Base-by-base conservation (phyloP, 2,329 filamentous ascomycete species). In the Claviceps cyperi region DNA sequence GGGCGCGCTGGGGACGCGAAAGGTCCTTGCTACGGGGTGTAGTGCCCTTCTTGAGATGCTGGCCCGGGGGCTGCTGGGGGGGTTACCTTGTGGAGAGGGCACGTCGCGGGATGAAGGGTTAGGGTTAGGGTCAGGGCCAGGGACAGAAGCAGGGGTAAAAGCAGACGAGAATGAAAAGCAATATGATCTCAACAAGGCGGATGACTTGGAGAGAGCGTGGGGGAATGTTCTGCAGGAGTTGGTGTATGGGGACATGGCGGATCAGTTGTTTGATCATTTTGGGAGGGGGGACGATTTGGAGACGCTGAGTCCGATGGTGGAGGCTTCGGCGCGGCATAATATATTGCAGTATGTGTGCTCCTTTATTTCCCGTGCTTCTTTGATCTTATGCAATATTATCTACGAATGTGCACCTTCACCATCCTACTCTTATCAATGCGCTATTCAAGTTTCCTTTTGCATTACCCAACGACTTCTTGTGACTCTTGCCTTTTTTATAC, bases 21-120 rank as follows among this genome's bases (percentile, higher is more conserved):
- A 88, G 67, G 85, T 83, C 19, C 66, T 91, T 46, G 78, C 85
- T 0, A 87, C 86, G 6, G 84, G 82, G 0, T 74, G 81, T 9
- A 83, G 83, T 37, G 77, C 79, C 6, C 64, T 90, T 51, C 71
- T 86, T 49, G 86, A 89, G 65, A 80, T 81, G 59, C 68, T 85
- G 13, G 79, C 78, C 0, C 69, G 84, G 53, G 86, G 82, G 6
- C 70, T 77, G 36, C 65, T 88, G 14, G 83, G 78, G 0, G 84
- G 84, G 0, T 17, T 32, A 11, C 28, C 28, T 32, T 9, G 28
- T 32, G 28, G 2, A 4, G 35, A 8, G 13, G 40, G 21, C 19
- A 14, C 5, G 40, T 5, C 9, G 21, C 11, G 8, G 40, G 13
- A 43, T 7, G 40, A 9, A 15, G 21, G 13, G 21, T 3, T 2